Conservation (phyloP, 1,284 basidiomycete species). For the Takashimella tepidaria region DNA sequence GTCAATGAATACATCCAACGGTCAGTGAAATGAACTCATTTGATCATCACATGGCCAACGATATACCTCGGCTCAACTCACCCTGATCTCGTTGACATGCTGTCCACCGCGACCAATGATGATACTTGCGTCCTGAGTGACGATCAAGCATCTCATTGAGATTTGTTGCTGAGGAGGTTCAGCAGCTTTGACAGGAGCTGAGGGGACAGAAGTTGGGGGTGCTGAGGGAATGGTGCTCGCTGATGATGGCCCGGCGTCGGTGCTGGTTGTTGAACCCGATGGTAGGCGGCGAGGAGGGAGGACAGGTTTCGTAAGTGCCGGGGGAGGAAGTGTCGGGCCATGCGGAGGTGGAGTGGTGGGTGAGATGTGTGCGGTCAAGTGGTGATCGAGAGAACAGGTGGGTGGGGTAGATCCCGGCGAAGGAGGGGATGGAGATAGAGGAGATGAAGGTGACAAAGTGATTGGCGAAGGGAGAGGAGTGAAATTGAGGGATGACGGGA, state of each 20-base stretch:
- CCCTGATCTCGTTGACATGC: constrained; percentile 95
- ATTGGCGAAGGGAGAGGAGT: neutral
- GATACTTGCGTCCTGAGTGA: constrained; percentile 97
- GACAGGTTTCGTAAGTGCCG: neutral
- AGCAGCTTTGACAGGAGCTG: constrained; percentile 34
- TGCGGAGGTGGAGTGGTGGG: neutral
- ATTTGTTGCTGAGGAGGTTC: constrained; percentile 53
- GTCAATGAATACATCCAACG: too few species aligned
- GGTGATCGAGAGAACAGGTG: neutral
- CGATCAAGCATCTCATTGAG: constrained; percentile 92
- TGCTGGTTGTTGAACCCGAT: constrained; percentile 7
- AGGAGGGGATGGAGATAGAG: neutral
- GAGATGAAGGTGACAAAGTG: neutral
- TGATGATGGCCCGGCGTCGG: constrained; percentile 29
- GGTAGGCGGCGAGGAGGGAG: neutral
- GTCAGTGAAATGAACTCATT: constrained; percentile 1
- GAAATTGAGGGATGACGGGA: neutral
- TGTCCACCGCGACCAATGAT: constrained; percentile 96
- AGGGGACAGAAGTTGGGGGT: constrained; percentile 27
- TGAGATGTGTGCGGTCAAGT: neutral
- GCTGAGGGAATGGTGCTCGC: constrained; percentile 19
- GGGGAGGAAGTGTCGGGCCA: neutral
- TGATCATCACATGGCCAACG: neutral
- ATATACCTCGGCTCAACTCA: constrained; percentile 14
- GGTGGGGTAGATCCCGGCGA: neutral